A percentile compares a stretch with the other conserved stretches of the same genome.
phyloP scores from a whole-genome alignment of 2,329 filamentous ascomycete genomes.

The Endocalyx cinctus region DNA sequence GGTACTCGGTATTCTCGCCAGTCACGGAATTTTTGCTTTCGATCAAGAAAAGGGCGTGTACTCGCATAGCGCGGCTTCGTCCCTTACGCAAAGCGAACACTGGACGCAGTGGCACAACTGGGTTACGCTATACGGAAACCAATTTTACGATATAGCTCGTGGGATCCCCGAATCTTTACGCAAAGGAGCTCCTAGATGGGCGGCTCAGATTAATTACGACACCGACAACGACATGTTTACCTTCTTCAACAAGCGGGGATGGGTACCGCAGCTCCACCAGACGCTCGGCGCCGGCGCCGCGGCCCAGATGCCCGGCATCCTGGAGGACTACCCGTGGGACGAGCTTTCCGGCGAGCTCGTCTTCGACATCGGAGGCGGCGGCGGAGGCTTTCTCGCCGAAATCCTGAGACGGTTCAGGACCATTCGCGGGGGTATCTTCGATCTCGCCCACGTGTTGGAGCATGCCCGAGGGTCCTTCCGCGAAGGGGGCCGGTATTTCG shows the following conservation, averaged over 20 bases:
- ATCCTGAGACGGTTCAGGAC: constrained; percentile 25
- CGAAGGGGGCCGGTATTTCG: constrained; percentile 24
- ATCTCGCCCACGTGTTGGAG: constrained; percentile 30
- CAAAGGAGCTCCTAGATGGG: constrained; percentile 16
- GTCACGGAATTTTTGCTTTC: constrained; percentile 32
- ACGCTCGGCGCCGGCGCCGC: constrained; percentile 32
- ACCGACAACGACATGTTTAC: constrained; percentile 36
- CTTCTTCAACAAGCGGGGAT: constrained; percentile 31
- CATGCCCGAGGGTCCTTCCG: constrained; percentile 22
- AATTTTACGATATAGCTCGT: constrained; percentile 39
- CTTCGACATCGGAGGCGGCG: constrained; percentile 37
- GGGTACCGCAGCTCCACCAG: constrained; percentile 28
- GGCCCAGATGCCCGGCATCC: constrained; percentile 33
- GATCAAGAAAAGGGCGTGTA: constrained; percentile 22
- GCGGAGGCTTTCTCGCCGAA: constrained; percentile 30
- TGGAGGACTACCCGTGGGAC: constrained; percentile 37
- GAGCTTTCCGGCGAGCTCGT: constrained; percentile 28
- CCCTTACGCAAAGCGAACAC: constrained; percentile 29
- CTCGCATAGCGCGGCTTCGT: constrained; percentile 30
- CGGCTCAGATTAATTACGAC: constrained; percentile 35
- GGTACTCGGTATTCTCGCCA: constrained; percentile 26
- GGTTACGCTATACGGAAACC: constrained; percentile 37
- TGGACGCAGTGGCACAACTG: constrained; percentile 42
- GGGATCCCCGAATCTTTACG: constrained; percentile 30
- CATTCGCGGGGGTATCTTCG: constrained; percentile 31